Evolutionary conservation across 139 green algal species (phyloP).

Genomic region (Chlamydomonas eustigma): DNA sequence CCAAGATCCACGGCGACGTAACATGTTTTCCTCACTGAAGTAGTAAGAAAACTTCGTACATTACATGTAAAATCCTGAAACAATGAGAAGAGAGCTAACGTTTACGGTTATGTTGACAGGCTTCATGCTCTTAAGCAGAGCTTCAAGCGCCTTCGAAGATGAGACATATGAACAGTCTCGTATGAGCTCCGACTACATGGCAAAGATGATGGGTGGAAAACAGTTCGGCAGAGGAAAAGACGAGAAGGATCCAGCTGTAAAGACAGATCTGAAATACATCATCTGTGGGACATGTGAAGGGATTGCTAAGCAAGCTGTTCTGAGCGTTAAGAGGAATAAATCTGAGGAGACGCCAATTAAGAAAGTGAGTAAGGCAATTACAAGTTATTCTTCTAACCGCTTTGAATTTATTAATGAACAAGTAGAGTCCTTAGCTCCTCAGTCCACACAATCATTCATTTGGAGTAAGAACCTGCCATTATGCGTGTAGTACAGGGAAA

Average conservation of each 20-base stretch:
- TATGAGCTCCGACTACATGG: neutral
- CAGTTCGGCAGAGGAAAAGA: neutral
- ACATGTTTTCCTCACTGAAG: neutral
- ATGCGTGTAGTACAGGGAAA: conserved; percentile 54
- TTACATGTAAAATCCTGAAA: neutral
- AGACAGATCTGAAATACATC: conserved; percentile 30
- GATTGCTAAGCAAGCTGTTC: conserved; percentile 32
- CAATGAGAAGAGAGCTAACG: too few species aligned
- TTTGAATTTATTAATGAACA: too few species aligned
- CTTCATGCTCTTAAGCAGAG: neutral
- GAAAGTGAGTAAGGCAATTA: neutral
- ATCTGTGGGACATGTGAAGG: conserved; percentile 34
- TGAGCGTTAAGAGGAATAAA: conserved; percentile 16
- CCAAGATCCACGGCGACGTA: neutral
- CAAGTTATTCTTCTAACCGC: too few species aligned
- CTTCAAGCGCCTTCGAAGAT: neutral
- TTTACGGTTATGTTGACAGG: neutral
- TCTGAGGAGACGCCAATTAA: conserved; percentile 7
- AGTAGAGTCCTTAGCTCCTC: too few species aligned
- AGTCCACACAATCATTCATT: too few species aligned
- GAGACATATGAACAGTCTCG: too few species aligned
- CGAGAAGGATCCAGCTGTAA: conserved; percentile 21
- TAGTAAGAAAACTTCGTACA: neutral
- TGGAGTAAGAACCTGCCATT: too few species aligned
- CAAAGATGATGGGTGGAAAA: neutral